phyloP scores from a whole-genome alignment of 805 yeast species.

The Groenewaldozyma salmanticensis region DNA sequence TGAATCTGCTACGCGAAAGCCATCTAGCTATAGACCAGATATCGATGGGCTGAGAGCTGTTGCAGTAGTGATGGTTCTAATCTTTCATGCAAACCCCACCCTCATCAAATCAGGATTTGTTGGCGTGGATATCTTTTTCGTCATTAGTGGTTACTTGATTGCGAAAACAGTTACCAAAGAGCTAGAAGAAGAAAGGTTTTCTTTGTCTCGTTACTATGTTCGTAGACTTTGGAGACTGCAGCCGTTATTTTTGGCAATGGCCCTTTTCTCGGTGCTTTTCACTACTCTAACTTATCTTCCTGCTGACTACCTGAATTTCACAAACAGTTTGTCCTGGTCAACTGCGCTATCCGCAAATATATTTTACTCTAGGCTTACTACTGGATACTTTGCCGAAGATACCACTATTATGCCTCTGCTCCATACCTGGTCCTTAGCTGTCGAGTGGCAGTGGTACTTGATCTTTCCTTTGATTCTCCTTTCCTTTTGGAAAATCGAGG shows the following conservation, averaged over 20 bases:
- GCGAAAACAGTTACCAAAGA: not conserved
- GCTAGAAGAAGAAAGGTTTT: conserved; percentile 1
- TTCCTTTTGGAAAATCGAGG: not conserved
- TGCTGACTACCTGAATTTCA: not conserved
- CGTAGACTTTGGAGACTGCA: not conserved
- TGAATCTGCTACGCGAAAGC: not conserved
- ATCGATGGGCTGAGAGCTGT: conserved; percentile 3
- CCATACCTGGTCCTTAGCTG: not conserved
- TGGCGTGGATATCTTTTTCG: conserved; percentile 2
- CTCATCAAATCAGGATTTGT: not conserved
- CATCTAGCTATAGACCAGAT: conserved; percentile 1
- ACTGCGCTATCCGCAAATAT: not conserved
- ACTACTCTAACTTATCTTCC: not conserved
- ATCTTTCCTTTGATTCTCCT: not conserved
- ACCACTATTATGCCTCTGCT: not conserved
- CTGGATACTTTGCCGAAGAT: not conserved
- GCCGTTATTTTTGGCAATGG: not conserved
- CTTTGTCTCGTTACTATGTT: not conserved
- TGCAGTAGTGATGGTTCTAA: not conserved
- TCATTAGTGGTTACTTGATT: conserved; percentile 1
- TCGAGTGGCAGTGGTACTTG: not conserved
- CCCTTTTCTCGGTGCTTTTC: not conserved
- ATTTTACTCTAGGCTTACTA: not conserved
- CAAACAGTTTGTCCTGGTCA: not conserved
- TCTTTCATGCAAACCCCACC: not conserved